A percentile compares a stretch with the other conserved stretches of the same genome.
These are phyloP conservation scores for Nicotiana tomentosiformis DNA, from an alignment of 257 asterid genomes.

Conservation along the genomic window DNA sequence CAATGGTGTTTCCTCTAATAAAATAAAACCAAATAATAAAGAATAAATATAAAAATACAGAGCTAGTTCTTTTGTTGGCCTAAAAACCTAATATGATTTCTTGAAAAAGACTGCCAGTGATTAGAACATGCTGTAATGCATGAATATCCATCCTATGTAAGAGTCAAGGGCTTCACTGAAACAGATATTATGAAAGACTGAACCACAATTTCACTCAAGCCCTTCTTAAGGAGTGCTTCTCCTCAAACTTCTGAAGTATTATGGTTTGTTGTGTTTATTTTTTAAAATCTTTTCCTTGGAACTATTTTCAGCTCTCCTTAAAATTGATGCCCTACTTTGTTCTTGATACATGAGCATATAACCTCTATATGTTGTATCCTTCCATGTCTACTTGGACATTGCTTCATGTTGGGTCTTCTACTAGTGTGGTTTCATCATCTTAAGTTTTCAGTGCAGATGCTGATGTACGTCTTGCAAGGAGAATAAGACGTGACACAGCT, in stretches of 20 bases:
- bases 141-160: conserved; percentile 2
- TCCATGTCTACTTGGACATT: not conserved
- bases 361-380: not conserved
- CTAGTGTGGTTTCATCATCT: conserved; percentile 29
- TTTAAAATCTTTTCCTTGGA: not conserved
- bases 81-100: not conserved
- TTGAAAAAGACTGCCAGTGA: not conserved
- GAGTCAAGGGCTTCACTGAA: not conserved
- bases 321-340: not conserved
- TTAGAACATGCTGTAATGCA: not conserved
- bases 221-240: not conserved
- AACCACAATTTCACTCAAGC: not conserved
- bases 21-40: not conserved
- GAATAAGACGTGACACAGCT: conserved; percentile 92
- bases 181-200: not conserved
- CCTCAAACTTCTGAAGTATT: not conserved
- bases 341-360: not conserved
- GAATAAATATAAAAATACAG: not conserved
- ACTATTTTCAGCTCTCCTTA: not conserved
- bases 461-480: conserved; percentile 95
- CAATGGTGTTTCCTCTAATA: not conserved
- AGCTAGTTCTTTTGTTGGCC: not conserved
- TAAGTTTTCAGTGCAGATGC: conserved; percentile 75
- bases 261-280: not conserved
- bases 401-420: conserved; percentile 14